Evolutionary conservation across 371 early-diverging fungal species (phyloP), one percentile per base, ranked within the genome.

Genomic region (Aphelidium insulamus): DNA sequence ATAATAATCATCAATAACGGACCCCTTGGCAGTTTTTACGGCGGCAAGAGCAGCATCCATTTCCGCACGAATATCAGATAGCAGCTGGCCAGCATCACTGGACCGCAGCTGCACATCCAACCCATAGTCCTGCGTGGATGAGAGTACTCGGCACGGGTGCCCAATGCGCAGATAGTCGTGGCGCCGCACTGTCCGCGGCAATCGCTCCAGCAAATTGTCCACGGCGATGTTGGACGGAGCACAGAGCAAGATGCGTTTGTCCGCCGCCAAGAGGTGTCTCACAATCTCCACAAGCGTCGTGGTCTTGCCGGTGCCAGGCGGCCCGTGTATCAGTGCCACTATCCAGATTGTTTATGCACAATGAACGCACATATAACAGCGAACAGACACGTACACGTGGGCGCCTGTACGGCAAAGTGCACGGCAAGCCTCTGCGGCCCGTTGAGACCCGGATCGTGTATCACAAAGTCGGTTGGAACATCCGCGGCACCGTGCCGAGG

Each of bases 141-240:
- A 74, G 3, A 80, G 50, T 7, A 85, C 57, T 11, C 82, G 62
- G 0, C 82, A 83, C 1, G 87, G 82, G 38, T 86, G 84, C 0
- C 92, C 92, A 5, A 85, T 44, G 1, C 92, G 66, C 3, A 83
- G 73, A 34, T 81, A 57, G n/a, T 63, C 54, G 21, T 77, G 38
- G 20, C 34, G 27, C 20, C 33, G 26, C 4, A 54, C 47, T 38
- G 59, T 55, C 9, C 49, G 49, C 2, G 69, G 55, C 7, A 81
- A 53, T 16, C 86, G 59, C 42, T 84, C 85, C 0, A 74, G 79
- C 29, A 82, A 43, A 36, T 81, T 83, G 45, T 84, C 87, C 60
- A 92, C 86, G 18, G 85, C 66, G 22, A 86, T 72, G 47, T 97
- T 97, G 18, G 81, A 80, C 1, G 92, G 91, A 0, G 82, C 94